A percentile compares a stretch with the other conserved stretches of the same genome.
phyloP scores from a whole-genome alignment of 2,329 filamentous ascomycete species.

The Penicillium sp. region DNA sequence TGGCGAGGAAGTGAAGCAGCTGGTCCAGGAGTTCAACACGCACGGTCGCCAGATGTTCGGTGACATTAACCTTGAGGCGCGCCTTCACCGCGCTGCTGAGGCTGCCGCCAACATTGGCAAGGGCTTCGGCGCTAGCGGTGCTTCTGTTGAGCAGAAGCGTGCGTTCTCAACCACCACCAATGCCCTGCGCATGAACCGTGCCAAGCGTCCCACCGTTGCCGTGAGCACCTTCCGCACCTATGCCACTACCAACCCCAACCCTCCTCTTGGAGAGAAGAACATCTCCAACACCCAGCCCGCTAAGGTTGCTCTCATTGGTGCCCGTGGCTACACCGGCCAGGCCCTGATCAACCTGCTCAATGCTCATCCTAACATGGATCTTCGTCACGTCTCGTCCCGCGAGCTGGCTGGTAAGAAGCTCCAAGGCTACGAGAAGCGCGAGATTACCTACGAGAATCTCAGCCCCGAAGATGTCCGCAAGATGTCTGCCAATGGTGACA shows the following conservation, averaged over 20 bases:
- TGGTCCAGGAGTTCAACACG: constrained; percentile 81
- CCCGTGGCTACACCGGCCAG: constrained; percentile 91
- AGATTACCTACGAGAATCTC: constrained; percentile 90
- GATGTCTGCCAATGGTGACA: constrained; percentile 78
- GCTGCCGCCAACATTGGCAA: constrained; percentile 58
- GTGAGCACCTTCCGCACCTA: constrained; percentile 38
- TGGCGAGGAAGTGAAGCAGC: constrained; percentile 73
- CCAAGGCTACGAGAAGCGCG: constrained; percentile 83
- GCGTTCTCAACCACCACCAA: constrained; percentile 62
- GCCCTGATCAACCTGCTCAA: constrained; percentile 85
- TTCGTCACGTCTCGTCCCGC: constrained; percentile 87
- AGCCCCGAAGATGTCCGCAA: constrained; percentile 79
- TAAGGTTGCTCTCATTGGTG: constrained; percentile 82
- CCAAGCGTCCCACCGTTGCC: constrained; percentile 27
- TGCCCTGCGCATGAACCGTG: constrained; percentile 36
- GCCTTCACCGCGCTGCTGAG: constrained; percentile 73
- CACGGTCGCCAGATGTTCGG: constrained; percentile 84
- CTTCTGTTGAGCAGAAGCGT: constrained; percentile 58
- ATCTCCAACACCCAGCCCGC: constrained; percentile 75
- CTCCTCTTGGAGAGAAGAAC: constrained; percentile 84
- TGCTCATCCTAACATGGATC: constrained; percentile 82
- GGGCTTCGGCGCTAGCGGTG: constrained; percentile 45
- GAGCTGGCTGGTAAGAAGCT: constrained; percentile 85
- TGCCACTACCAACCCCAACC: constrained; percentile 70
- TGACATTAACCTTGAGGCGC: constrained; percentile 83